phyloP scores from a whole-genome alignment of 148 eudicot genomes.

The Nepenthes mirabilis region DNA sequence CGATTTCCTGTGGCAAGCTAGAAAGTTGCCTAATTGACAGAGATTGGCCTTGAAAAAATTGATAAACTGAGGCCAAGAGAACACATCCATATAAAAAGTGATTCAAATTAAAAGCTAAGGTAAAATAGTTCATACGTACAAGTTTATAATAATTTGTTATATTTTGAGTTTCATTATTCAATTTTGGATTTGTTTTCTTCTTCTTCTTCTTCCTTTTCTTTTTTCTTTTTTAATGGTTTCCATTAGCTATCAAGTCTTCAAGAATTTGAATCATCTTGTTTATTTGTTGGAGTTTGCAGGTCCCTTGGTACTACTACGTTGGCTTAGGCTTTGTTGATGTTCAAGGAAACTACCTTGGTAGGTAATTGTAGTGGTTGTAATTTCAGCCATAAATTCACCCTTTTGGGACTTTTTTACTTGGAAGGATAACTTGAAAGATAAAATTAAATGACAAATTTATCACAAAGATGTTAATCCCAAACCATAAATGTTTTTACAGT shows the following conservation, averaged over 20 bases:
- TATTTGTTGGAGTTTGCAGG: slow-evolving; percentile 27
- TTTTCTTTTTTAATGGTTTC: neutral
- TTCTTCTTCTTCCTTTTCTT: too few relatives aligned
- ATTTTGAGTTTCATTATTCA: too few relatives aligned
- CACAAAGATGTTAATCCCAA: neutral
- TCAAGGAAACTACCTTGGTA: slow-evolving; percentile 82
- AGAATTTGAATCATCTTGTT: neutral
- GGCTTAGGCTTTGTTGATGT: slow-evolving; percentile 68
- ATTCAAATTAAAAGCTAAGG: too few relatives aligned
- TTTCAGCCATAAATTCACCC: neutral
- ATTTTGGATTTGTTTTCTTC: too few relatives aligned
- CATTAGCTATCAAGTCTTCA: neutral
- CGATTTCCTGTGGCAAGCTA: too few relatives aligned
- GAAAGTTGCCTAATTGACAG: too few relatives aligned
- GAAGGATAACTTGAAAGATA: neutral
- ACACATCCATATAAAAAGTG: too few relatives aligned
- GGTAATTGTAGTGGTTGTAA: slow-evolving; percentile 5
- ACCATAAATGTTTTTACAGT: neutral
- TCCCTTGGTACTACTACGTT: slow-evolving; percentile 81
- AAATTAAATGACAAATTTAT: neutral
- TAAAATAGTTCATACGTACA: too few relatives aligned
- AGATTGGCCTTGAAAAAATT: too few relatives aligned
- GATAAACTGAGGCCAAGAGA: too few relatives aligned
- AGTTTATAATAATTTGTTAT: too few relatives aligned
- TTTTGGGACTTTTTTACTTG: neutral